Base-by-base conservation (phyloP, 495 filamentous ascomycete species). In the Articulospora tetracladia region DNA sequence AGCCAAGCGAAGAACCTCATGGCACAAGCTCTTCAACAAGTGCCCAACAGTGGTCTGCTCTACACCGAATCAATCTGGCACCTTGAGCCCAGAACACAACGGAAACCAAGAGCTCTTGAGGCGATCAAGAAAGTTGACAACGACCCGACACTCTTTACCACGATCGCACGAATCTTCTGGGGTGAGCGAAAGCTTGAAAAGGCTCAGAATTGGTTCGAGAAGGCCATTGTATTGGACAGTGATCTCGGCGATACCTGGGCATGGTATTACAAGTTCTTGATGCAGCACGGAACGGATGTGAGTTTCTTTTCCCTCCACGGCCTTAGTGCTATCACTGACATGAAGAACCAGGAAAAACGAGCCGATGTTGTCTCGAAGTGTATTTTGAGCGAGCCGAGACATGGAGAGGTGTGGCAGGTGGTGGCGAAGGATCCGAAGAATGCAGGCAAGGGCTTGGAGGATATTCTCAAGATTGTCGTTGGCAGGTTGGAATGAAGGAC, bases 41-140 rank as follows among this genome's bases (percentile, higher is more conserved):
- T 91, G 46, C 90, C 91, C n/a, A 83, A 85, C 49, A 90, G 87
- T n/a, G 94, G 94, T 1, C 73, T 96, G 0, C 82, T 98, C 1
- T 98, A 93, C 92, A 83, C 83, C 23, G 95, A 98, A 75, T 89
- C 86, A 52, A 98, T 98, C 70, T 92, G 93, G 88, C 79, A 97
- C 69, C 87, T 98, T 4, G 95, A 97, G 71, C 74, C 86, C 23
- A 88, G 95, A 46, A 92, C 93, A 24, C 92, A 97, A 69, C 87
- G 94, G 11, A 96, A 96, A 68, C 86, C 94, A 10, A 83, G 93
- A 23, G 86, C 90, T 28, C 78, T 97, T 25, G 94, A 97, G 68
- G 95, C 93, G 10, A 94, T 98, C 72, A 94, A 96, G 73, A 96
- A 95, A 75, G 91, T 93, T 6, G 94, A 97, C 55, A 93, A 93